phyloP scores from a whole-genome alignment of 805 yeast species.

The Candida ipomoeae region DNA sequence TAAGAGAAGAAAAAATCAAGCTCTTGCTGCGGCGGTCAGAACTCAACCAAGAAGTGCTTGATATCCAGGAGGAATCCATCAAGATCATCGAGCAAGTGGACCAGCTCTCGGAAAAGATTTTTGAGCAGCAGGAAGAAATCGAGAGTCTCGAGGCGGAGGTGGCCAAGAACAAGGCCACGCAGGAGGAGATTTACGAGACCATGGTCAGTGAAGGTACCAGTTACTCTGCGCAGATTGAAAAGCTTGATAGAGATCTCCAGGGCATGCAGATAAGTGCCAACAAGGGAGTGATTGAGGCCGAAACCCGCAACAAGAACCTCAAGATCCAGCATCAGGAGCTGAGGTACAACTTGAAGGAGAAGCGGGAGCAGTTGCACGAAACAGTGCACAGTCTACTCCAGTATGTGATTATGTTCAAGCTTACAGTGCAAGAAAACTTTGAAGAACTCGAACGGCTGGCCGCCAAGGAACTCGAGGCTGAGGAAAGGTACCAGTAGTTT shows the following conservation, averaged over 20 bases:
- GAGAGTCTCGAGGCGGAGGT: slow-evolving; percentile 58
- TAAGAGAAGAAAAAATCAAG: slow-evolving; percentile 42
- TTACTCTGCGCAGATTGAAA: slow-evolving; percentile 62
- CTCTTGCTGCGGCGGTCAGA: slow-evolving; percentile 27
- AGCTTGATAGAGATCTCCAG: slow-evolving; percentile 55
- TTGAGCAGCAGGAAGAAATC: slow-evolving; percentile 52
- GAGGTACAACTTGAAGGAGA: slow-evolving; percentile 42
- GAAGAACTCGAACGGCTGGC: slow-evolving; percentile 54
- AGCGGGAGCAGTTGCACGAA: slow-evolving; percentile 47
- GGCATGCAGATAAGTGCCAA: slow-evolving; percentile 44
- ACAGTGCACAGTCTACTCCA: slow-evolving; percentile 58
- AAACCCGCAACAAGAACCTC: slow-evolving; percentile 44
- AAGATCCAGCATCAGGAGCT: slow-evolving; percentile 51
- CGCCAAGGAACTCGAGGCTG: slow-evolving; percentile 31
- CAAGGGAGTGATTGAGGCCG: slow-evolving; percentile 47
- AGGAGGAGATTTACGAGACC: slow-evolving; percentile 53
- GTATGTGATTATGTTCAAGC: slow-evolving; percentile 58
- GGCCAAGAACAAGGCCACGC: slow-evolving; percentile 46
- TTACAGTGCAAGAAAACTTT: slow-evolving; percentile 59
- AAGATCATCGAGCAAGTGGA: slow-evolving; percentile 58
- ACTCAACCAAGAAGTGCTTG: slow-evolving; percentile 43
- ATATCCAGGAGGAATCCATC: slow-evolving; percentile 53
- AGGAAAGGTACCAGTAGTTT: slow-evolving; percentile 1
- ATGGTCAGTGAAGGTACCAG: slow-evolving; percentile 50
- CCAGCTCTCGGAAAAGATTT: slow-evolving; percentile 48